Base-by-base conservation (phyloP, 1,284 basidiomycete genomes). In the Serendipita sp. region DNA sequence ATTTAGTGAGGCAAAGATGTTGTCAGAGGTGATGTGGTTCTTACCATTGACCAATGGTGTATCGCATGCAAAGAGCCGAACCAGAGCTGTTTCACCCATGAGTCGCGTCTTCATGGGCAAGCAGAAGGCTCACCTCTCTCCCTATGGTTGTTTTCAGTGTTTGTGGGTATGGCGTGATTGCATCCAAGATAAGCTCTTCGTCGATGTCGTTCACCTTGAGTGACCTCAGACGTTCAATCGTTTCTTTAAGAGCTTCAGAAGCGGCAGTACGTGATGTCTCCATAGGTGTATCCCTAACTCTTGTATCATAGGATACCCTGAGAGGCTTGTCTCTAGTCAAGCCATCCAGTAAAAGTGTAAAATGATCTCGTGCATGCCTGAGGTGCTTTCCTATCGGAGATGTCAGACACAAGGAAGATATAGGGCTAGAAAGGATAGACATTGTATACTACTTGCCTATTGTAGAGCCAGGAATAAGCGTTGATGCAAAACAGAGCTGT, bases 21-120 rank as follows among this genome's bases (percentile, higher is more conserved):
- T 38, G 62, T 38, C 34, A 58, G n/a, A 15, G 32, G 35, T 6
- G 12, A 38, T 6, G 35, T 22, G 38, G 62, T 17, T 70, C 79
- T 68, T 70, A 88, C 85, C 85, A 89, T 88, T 15, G 86, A 87
- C 86, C 86, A 90, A 70, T 89, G 88, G 72, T 90, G 87, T 42
- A 91, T 85, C 53, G 88, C 88, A 70, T 92, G 89, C 32, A 92
- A 72, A 29, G 78, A 81, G n/a, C 81, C 80, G 71, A 92, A 92
- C 90, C 90, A 92, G n/a, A 92, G 72, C 87, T 91, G 58, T 34
- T 44, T 12, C 13, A 60, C 43, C 8, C 47, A 34, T 26, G 22
- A 38, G 41, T 42, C 55, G 34, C 44, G 15, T 32, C 13, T 42
- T n/a, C 32, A 62, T 12, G 13, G 15, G 10, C 42, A 22, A 41